A percentile compares a stretch with the other conserved stretches of the same genome.
Evolutionary conservation across 2,329 filamentous ascomycete genomes (phyloP).

Genomic region (Colletotrichum sp.): DNA sequence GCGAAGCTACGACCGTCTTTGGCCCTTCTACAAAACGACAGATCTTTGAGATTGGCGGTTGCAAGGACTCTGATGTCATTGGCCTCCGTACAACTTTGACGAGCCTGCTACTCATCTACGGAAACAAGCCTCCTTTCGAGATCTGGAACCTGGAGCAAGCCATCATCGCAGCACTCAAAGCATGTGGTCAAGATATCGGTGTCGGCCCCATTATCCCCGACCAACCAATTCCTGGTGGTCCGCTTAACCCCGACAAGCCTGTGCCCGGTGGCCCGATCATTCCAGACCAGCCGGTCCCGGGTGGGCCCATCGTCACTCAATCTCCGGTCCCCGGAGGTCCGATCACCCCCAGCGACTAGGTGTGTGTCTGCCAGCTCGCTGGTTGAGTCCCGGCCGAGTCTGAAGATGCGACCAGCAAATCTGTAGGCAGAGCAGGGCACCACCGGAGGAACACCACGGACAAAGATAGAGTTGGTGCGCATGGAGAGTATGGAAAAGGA

Average conservation of each 20-base stretch:
- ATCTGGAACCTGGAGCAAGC: constrained; percentile 23
- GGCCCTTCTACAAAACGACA: constrained; percentile 16
- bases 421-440: neutral
- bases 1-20: constrained; percentile 1
- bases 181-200: constrained; percentile 14
- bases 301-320: constrained; percentile 28
- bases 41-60: constrained; percentile 21
- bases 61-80: constrained; percentile 21
- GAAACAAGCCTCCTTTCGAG: constrained; percentile 10
- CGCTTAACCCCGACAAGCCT: constrained; percentile 31
- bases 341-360: constrained; percentile 11
- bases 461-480: constrained; percentile 1
- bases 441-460: neutral
- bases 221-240: constrained; percentile 31
- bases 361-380: neutral
- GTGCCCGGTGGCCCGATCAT: constrained; percentile 3
- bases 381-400: neutral
- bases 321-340: constrained; percentile 11
- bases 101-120: constrained; percentile 20
- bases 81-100: constrained; percentile 22
- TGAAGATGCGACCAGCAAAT: neutral
- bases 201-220: constrained; percentile 24
- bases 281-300: constrained; percentile 34
- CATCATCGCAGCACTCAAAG: constrained; percentile 21
- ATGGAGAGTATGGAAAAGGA: neutral